Evolutionary conservation across 371 early-diverging fungal genomes (phyloP).

Genomic region (Conidiobolus incongruus): DNA sequence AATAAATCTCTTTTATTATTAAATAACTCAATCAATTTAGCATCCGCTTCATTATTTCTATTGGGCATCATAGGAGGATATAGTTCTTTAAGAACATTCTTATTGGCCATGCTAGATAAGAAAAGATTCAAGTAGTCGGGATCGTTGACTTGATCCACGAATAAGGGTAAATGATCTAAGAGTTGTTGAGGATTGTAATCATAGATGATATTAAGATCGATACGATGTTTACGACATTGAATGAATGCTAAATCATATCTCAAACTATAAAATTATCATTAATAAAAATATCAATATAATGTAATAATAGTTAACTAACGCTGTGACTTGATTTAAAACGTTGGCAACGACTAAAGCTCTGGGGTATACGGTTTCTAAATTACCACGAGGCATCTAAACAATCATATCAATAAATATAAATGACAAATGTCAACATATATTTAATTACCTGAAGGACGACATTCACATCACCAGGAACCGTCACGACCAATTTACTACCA

Average conservation of each 20-base stretch:
- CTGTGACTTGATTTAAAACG: too few species aligned
- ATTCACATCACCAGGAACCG: constrained; percentile 36
- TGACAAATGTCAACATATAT: too few species aligned
- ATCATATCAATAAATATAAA: background rate
- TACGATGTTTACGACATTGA: constrained; percentile 69
- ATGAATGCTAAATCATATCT: constrained; percentile 66
- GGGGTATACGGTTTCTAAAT: constrained; percentile 84
- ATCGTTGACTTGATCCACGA: constrained; percentile 57
- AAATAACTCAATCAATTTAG: constrained; percentile 9
- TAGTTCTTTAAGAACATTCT: constrained; percentile 11
- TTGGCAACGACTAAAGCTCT: constrained; percentile 70
- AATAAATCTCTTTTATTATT: constrained; percentile 64
- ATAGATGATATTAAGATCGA: constrained; percentile 75
- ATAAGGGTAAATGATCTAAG: constrained; percentile 27
- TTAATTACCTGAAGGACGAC: constrained; percentile 58
- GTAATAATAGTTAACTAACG: too few species aligned
- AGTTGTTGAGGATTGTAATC: constrained; percentile 55
- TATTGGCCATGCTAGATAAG: constrained; percentile 45
- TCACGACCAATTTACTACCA: constrained; percentile 63
- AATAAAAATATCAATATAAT: too few species aligned
- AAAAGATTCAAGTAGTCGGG: constrained; percentile 80
- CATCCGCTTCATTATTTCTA: background rate
- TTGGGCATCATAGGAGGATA: background rate
- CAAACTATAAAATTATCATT: too few species aligned
- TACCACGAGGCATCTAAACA: constrained; percentile 84